phyloP scores from a whole-genome alignment of 306 rosid genomes.

The Begonia fuchsioides region DNA sequence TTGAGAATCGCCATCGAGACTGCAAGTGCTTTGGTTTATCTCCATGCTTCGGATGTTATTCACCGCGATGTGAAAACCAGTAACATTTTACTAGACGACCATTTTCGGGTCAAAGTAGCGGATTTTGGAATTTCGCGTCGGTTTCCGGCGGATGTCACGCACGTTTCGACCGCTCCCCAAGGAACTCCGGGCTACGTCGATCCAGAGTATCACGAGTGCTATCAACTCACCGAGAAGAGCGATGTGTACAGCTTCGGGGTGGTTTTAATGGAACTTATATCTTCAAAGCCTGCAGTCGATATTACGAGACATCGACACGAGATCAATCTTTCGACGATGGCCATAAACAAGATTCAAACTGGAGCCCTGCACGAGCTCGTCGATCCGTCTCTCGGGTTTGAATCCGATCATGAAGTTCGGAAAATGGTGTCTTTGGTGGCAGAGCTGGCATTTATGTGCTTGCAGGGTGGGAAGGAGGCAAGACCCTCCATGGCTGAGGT shows the following conservation, averaged over 20 bases:
- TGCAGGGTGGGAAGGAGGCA: conserved; percentile 45
- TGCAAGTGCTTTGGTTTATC: conserved; percentile 60
- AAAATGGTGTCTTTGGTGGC: conserved; percentile 53
- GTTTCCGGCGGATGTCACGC: conserved; percentile 51
- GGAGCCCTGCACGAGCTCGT: conserved; percentile 47
- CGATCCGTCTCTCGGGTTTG: conserved; percentile 44
- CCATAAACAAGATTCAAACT: conserved; percentile 54
- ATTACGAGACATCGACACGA: conserved; percentile 70
- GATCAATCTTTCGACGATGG: conserved; percentile 72
- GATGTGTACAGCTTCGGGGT: conserved; percentile 91
- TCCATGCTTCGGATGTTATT: conserved; percentile 56
- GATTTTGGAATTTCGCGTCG: conserved; percentile 86
- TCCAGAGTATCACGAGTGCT: conserved; percentile 69
- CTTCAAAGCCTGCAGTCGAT: conserved; percentile 81
- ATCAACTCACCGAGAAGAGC: conserved; percentile 60
- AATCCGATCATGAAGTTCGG: conserved; percentile 33
- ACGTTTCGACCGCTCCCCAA: conserved; percentile 77
- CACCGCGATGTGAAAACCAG: conserved; percentile 78
- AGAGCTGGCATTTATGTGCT: conserved; percentile 69
- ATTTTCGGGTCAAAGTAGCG: conserved; percentile 62
- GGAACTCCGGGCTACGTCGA: conserved; percentile 96
- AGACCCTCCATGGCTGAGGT: conserved; percentile 67
- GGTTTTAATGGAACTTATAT: conserved; percentile 57
- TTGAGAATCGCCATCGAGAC: conserved; percentile 67
- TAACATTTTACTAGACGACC: conserved; percentile 58